phyloP scores from a whole-genome alignment of 495 filamentous ascomycete species.

The Podospora tetraspora region DNA sequence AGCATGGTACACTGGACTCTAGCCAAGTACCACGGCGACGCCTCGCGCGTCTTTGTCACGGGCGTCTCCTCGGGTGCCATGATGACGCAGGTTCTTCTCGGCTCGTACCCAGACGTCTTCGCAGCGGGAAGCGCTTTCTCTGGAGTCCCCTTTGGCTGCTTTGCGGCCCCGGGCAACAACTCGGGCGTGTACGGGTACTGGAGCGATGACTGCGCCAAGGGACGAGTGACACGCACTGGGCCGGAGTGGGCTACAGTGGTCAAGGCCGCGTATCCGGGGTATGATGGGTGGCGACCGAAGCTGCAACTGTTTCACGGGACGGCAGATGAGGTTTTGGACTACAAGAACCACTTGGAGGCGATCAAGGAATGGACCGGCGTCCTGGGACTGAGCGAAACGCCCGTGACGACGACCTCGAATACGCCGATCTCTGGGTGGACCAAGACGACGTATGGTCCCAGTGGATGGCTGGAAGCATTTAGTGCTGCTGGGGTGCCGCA shows the following conservation, averaged over 20 bases:
- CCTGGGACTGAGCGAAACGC: slow-evolving; percentile 34
- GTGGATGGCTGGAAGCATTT: slow-evolving; percentile 43
- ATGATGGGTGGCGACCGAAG: slow-evolving; percentile 45
- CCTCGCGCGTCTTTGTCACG: slow-evolving; percentile 45
- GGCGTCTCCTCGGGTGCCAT: slow-evolving; percentile 54
- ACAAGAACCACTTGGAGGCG: slow-evolving; percentile 47
- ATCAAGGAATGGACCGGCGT: slow-evolving; percentile 56
- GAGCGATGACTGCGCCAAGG: slow-evolving; percentile 48
- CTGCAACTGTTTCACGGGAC: slow-evolving; percentile 55
- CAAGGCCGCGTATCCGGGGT: slow-evolving; percentile 48
- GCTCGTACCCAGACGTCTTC: slow-evolving; percentile 55
- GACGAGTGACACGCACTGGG: slow-evolving; percentile 36
- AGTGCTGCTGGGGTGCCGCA: slow-evolving; percentile 47
- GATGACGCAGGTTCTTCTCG: slow-evolving; percentile 57
- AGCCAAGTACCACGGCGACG: slow-evolving; percentile 43
- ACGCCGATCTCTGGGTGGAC: slow-evolving; percentile 41
- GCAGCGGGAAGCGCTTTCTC: slow-evolving; percentile 50
- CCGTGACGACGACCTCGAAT: slow-evolving; percentile 27
- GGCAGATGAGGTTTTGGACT: slow-evolving; percentile 43
- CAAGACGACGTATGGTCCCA: slow-evolving; percentile 42
- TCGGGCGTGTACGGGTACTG: slow-evolving; percentile 34
- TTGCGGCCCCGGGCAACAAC: slow-evolving; percentile 34
- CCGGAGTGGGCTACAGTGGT: slow-evolving; percentile 46
- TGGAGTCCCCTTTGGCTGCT: slow-evolving; percentile 52
- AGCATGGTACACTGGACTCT: slow-evolving; percentile 53